Evolutionary conservation across 768 basidiomycete species (phyloP), one percentile per base, ranked within the genome.

Genomic region (Boletus tylopilopsis): DNA sequence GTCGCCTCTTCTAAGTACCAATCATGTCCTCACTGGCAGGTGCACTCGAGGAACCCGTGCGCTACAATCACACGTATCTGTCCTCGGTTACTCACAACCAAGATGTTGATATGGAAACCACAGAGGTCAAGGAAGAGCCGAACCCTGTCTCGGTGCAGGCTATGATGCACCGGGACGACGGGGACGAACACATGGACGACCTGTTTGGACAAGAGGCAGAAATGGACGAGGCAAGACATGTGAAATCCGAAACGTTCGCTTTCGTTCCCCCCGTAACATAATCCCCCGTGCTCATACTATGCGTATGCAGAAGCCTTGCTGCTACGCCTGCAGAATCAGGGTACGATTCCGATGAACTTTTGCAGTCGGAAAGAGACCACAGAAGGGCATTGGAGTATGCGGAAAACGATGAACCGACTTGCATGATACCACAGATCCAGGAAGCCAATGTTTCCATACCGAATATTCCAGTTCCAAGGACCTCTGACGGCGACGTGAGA

Each of bases 381-480:
- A 75, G 90, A 55, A 81, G 80, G 59, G 82, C 81, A 2, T 64
- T 93, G 56, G 90, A 93, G 67, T 93, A 94, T 63, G 80, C 77
- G 58, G 90, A 92, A 64, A 87, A 89, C 24, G 86, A 89, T 11
- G 76, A 78, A 53, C 78, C 82, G 5, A 74, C 71, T 25, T 78
- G 79, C 49, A 71, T 80, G 8, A 67, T 79, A 1, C 78, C 77
- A 50, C 76, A 81, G 42, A 73, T 78, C 49, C 66, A 71, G 22
- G 87, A 90, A 58, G 88, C 87, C 15, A 72, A 84, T 43, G 81
- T 92, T 38, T 74, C 80, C 25, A 84, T 96, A 57, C 93, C 91
- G n/a, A 94, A 95, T 62, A 76, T 94, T 21, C 90, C 89, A 11
- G 78, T 86, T 21, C 86, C 92, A 45, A 79, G 78, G 58, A 84